Conservation (phyloP, 192 early-diverging fungal genomes). For the Blastocladiella britannica region DNA sequence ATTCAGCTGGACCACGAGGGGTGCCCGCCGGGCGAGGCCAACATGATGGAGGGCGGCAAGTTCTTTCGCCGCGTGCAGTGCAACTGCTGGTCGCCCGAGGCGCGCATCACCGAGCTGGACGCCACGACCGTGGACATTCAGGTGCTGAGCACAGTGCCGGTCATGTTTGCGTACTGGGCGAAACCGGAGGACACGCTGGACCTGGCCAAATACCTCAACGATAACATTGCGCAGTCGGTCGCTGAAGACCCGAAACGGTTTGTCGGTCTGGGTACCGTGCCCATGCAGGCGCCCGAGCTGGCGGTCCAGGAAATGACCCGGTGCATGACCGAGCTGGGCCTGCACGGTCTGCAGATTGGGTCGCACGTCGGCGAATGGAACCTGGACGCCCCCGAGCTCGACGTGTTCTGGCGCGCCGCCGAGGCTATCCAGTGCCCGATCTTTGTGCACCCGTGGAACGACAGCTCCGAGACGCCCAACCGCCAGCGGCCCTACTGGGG, state of each 20-base stretch:
- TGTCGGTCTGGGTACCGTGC: constrained; percentile 39
- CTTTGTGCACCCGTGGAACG: constrained; percentile 50
- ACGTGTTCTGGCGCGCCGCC: constrained; percentile 40
- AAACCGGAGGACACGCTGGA: constrained; percentile 34
- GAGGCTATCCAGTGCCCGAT: constrained; percentile 37
- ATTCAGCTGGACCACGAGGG: constrained; percentile 16
- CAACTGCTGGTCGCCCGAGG: constrained; percentile 46
- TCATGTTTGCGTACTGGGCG: constrained; percentile 31
- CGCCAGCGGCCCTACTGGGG: not conserved
- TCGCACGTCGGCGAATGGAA: constrained; percentile 45
- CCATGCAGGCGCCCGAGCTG: constrained; percentile 43
- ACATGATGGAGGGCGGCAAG: constrained; percentile 48
- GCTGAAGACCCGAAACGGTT: constrained; percentile 35
- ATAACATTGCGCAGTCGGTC: constrained; percentile 33
- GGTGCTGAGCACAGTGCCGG: constrained; percentile 45
- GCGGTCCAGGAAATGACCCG: constrained; percentile 38
- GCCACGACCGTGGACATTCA: constrained; percentile 30
- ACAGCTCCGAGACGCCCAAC: constrained; percentile 19
- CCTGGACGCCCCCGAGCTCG: constrained; percentile 41
- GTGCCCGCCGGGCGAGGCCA: constrained; percentile 21
- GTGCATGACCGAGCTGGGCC: constrained; percentile 38
- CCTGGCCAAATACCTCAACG: constrained; percentile 28
- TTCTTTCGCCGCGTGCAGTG: constrained; percentile 41
- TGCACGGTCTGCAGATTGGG: constrained; percentile 42
- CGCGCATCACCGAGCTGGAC: constrained; percentile 32